These are phyloP conservation scores for Stagonosporopsis chrysanthemi DNA, from an alignment of 2,329 filamentous ascomycete species.

Conservation along the genomic window DNA sequence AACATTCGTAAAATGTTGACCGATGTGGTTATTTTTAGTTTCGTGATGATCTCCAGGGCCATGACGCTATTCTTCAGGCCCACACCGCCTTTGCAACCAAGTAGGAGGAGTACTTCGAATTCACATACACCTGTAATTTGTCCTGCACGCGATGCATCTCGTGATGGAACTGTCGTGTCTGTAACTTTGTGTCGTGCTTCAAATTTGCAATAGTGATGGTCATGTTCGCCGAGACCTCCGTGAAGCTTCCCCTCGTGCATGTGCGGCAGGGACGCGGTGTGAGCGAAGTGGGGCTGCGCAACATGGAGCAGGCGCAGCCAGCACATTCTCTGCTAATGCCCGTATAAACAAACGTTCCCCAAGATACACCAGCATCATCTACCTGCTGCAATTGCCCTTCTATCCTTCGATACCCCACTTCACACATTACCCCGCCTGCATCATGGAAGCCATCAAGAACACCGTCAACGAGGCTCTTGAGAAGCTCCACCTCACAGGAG, in stretches of 20 bases:
- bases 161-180: too few relatives aligned
- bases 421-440: constrained; percentile 39
- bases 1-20: constrained; percentile 5
- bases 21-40: constrained; percentile 37
- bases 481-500: constrained; percentile 51
- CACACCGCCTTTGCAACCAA: constrained; percentile 11
- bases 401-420: constrained; percentile 19
- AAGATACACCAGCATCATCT: background rate
- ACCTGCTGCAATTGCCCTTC: constrained; percentile 20
- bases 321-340: constrained; percentile 15
- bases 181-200: background rate
- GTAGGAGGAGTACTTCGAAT: background rate
- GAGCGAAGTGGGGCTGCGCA: constrained; percentile 39
- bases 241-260: constrained; percentile 13
- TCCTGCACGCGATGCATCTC: background rate
- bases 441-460: constrained; percentile 54
- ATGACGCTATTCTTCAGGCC: constrained; percentile 14
- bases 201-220: background rate
- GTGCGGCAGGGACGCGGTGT: constrained; percentile 37
- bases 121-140: background rate
- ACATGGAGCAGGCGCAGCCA: constrained; percentile 32
- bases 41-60: constrained; percentile 24
- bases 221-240: background rate
- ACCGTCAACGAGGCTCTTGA: constrained; percentile 53
- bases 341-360: constrained; percentile 16